A percentile compares a stretch with the other conserved stretches of the same genome.
phyloP scores from a whole-genome alignment of 768 basidiomycete genomes.

The Clitopilus hobsonii region DNA sequence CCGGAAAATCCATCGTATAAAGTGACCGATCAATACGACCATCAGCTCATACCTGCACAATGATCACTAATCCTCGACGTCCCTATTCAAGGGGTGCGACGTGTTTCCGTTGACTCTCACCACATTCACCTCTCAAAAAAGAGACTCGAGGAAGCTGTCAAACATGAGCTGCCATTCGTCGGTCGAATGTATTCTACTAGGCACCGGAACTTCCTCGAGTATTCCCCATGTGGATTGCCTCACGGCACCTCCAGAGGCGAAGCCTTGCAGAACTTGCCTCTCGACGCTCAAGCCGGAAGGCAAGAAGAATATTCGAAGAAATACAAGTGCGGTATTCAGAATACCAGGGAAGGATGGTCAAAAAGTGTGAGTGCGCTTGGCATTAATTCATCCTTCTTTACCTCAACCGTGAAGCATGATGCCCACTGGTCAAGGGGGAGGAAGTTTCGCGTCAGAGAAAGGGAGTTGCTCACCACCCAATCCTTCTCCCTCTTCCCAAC shows the following conservation, averaged over 20 bases:
- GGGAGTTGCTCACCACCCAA: conserved; percentile 8
- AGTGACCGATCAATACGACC: neutral
- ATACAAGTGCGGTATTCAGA: conserved; percentile 71
- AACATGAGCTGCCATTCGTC: conserved; percentile 3
- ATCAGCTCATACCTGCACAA: neutral
- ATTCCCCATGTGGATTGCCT: conserved; percentile 71
- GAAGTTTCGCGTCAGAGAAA: neutral
- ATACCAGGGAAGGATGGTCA: conserved; percentile 35
- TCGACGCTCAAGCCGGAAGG: conserved; percentile 66
- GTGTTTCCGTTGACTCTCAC: neutral
- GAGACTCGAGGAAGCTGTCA: neutral
- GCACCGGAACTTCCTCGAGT: conserved; percentile 77
- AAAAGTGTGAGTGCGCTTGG: conserved; percentile 44
- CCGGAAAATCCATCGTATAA: neutral
- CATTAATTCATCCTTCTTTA: neutral
- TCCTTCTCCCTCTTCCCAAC: neutral
- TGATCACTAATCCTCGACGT: neutral
- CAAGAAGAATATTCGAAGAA: conserved; percentile 79
- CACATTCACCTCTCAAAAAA: neutral
- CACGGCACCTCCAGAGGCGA: conserved; percentile 53
- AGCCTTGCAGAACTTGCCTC: conserved; percentile 58
- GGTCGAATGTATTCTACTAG: conserved; percentile 74
- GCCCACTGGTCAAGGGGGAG: neutral
- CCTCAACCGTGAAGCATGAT: neutral
- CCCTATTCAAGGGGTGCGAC: neutral